Evolutionary conservation across 768 basidiomycete genomes (phyloP).

Genomic region (Infundibulicybe gibba): DNA sequence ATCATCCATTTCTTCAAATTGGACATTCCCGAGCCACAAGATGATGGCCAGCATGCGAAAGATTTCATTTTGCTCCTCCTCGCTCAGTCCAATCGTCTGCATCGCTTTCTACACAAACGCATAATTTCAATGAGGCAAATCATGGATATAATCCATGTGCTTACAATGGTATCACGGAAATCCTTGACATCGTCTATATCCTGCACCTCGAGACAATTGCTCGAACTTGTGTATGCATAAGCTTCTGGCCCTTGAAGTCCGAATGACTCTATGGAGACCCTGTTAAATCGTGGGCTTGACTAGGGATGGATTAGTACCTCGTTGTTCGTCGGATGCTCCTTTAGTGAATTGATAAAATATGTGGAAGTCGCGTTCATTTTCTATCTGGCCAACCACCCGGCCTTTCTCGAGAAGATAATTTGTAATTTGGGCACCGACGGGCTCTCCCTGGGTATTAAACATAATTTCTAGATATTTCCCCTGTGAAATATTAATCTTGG

Average conservation of each 20-base stretch:
- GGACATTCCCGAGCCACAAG: slow-evolving; percentile 96
- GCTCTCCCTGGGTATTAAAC: slow-evolving; percentile 92
- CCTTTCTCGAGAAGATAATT: slow-evolving; percentile 98
- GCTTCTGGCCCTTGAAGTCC: slow-evolving; percentile 95
- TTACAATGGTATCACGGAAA: slow-evolving; percentile 83
- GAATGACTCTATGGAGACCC: slow-evolving; percentile 66
- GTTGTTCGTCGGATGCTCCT: slow-evolving; percentile 83
- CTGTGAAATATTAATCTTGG: slow-evolving; percentile 34
- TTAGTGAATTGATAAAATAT: slow-evolving; percentile 99
- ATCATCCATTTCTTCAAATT: slow-evolving; percentile 84
- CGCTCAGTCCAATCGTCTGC: slow-evolving; percentile 85
- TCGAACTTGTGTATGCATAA: slow-evolving; percentile 89
- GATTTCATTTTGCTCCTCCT: slow-evolving; percentile 86
- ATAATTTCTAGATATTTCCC: slow-evolving; percentile 99
- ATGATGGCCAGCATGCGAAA: slow-evolving; percentile 89
- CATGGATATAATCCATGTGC: slow-evolving; percentile 16
- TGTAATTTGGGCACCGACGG: slow-evolving; percentile 96
- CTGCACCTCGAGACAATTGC: slow-evolving; percentile 87
- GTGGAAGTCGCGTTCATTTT: slow-evolving; percentile 96
- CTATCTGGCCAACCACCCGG: slow-evolving; percentile 93
- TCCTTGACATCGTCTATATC: slow-evolving; percentile 90
- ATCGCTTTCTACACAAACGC: slow-evolving; percentile 71
- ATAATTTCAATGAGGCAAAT: slow-evolving; percentile 3
- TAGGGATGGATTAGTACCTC: slow-evolving; percentile 46
- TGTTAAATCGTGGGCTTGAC: slow-evolving; percentile 6